Evolutionary conservation across 75 land plant species (phyloP), one percentile per base, ranked within the genome.

Genomic region (Sequoia sempervirens): DNA sequence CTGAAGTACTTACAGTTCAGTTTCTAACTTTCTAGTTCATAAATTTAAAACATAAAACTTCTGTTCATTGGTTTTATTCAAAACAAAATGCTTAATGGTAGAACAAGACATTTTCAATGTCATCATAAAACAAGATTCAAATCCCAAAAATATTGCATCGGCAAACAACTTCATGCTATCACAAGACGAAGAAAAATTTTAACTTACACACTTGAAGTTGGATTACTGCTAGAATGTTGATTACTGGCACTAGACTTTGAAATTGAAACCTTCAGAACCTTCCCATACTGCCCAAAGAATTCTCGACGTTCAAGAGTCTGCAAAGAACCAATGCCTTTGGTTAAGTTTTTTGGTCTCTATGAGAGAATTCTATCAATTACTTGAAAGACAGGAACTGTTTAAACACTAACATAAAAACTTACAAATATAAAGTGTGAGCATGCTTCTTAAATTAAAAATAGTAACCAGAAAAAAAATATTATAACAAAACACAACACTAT

Each of bases 281-380:
- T 92, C 38, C 96, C 96, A 82, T 94, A 93, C 78, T 90, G 94
- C 14, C 93, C 94, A 90, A 94, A 94, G 84, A 87, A 93, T 56
- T 94, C 96, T 83, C 84, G 89, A 72, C 85, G 80, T 84, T 94
- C 93, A 34, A 94, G 90, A 68, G 87, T 23, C 46, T 30, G 72
- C 20, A 84, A 23, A 69, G 43, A 54, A 34, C 45, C 36, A 79
- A 28, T 56, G 28, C 45, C 30, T 74, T 81, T 0, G 18, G 30
- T 78, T 47, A n/a, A 45, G 4, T 45, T 41, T 78, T 78, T n/a
- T 4, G 43, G 30, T 23, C 30, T 43, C 47, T 23, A n/a, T 45
- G 13, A 9, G 14, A 4, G 73, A n/a, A 11, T 43, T 78, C 4
- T 78, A 45, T 75, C 1, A 40, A 78, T 5, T 12, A 45, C 32